phyloP scores from a whole-genome alignment of 192 early-diverging fungal species.

The Linnemannia schmuckeri region DNA sequence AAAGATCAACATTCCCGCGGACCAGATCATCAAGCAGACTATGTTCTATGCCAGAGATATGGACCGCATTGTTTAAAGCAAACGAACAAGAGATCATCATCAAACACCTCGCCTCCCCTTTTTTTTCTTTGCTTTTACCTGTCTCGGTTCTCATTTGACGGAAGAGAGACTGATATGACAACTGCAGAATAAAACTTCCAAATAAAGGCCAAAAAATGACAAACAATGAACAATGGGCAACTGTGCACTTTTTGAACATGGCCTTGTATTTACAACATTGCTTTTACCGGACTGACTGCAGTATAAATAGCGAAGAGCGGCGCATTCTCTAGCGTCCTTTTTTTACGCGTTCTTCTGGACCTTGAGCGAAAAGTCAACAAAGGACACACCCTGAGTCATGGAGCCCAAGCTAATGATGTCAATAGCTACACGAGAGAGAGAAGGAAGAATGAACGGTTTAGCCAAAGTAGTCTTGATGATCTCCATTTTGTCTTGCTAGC shows the following conservation, averaged over 20 bases:
- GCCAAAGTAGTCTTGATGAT: background rate
- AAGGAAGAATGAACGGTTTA: background rate
- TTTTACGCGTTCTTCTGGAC: slow-evolving; percentile 64
- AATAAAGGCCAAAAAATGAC: background rate
- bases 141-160: background rate
- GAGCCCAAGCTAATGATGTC: slow-evolving; percentile 95
- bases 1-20: slow-evolving; percentile 80
- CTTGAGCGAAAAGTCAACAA: slow-evolving; percentile 98
- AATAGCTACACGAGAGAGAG: slow-evolving; percentile 62
- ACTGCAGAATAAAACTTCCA: background rate
- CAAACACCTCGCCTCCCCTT: background rate
- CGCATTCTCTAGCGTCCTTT: background rate
- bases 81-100: background rate
- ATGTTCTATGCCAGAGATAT: slow-evolving; percentile 94
- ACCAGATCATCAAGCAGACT: slow-evolving; percentile 86
- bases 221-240: background rate
- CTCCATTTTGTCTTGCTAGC: background rate
- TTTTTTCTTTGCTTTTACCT: background rate
- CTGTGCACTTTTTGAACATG: background rate
- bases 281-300: background rate
- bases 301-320: background rate
- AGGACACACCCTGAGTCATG: slow-evolving; percentile 94
- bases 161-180: background rate
- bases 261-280: background rate
- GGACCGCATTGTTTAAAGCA: slow-evolving; percentile 88